Evolutionary conservation across 2,329 filamentous ascomycete genomes (phyloP), one percentile per base, ranked within the genome.

Genomic region (Fusarium euwallaceae): DNA sequence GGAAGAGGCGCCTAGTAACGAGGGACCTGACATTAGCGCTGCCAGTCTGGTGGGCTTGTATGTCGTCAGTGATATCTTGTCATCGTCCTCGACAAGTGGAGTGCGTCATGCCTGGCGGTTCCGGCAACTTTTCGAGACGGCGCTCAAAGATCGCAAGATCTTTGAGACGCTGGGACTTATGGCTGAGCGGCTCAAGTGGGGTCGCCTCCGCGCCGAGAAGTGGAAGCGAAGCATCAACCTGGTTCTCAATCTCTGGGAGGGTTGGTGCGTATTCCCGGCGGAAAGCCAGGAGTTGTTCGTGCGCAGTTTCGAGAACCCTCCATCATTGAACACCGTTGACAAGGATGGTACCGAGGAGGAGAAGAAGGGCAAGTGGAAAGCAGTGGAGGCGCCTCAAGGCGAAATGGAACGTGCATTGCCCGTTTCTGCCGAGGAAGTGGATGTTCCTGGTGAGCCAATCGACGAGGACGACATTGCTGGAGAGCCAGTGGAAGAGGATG

Each of bases 31-130:
- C 80, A 89, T 88, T 1, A 95, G 93, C 63, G 87, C 90, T 2
- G 91, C 94, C 1, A 94, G 92, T 76, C 87, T 98, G 2, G 92
- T 98, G 22, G 95, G 91, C 2, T 87, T 98, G 4, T 98, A 97
- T 80, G 87, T 97, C 1, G 83, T 90, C 58, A 91, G 87, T 80
- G 95, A 98, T 80, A 93, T 98, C 55, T 87, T 97, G 14, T 94
- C 93, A 0, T 93, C 94, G 1, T 90, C 89, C 0, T 94, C 93
- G 1, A 94, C 92, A 11, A 93, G 93, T 73, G 93, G 92, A 3
- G 92, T 96, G 27, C 91, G 94, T 3, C 94, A 95, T 80, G 94
- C 94, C 4, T 98, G 95, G 94, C 92, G 95, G 63, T 98, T 95
- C 79, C 88, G 95, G 24, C 91, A 93, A 74, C 87, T 96, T 4